Evolutionary conservation across 2,329 filamentous ascomycete genomes (phyloP).

Genomic region (Neofusicoccum sp.): DNA sequence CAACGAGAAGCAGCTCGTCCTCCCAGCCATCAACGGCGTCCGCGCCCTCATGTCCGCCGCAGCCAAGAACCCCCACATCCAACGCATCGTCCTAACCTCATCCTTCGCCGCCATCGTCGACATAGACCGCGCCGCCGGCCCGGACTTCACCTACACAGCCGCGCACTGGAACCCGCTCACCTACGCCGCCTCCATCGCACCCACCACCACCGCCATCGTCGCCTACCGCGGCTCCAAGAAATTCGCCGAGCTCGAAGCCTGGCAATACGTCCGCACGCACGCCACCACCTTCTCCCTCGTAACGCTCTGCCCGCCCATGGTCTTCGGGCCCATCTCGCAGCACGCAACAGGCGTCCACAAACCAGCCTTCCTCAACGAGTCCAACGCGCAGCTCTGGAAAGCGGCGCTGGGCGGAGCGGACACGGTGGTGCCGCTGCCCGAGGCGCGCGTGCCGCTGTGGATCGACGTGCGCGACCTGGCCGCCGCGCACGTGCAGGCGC

Average conservation of each 20-base stretch:
- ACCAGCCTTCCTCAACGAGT: constrained; percentile 26
- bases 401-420: constrained; percentile 23
- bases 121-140: background rate
- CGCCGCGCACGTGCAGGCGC: constrained; percentile 44
- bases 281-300: constrained; percentile 25
- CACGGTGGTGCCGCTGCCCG: constrained; percentile 35
- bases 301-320: constrained; percentile 30
- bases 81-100: constrained; percentile 24
- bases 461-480: constrained; percentile 51
- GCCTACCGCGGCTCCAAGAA: constrained; percentile 29
- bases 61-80: constrained; percentile 9
- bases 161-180: constrained; percentile 29
- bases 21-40: constrained; percentile 49
- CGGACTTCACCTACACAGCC: constrained; percentile 23
- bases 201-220: constrained; percentile 19
- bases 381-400: constrained; percentile 26
- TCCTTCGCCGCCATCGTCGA: constrained; percentile 18
- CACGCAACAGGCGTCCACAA: background rate
- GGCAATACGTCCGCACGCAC: constrained; percentile 23
- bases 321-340: constrained; percentile 27
- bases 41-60: constrained; percentile 38
- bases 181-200: constrained; percentile 24
- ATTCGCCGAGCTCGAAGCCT: constrained; percentile 29
- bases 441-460: constrained; percentile 44
- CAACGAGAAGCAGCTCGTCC: constrained; percentile 40